Evolutionary conservation across 1,284 basidiomycete species (phyloP).

Genomic region (Pseudozyma tsukubaensis): DNA sequence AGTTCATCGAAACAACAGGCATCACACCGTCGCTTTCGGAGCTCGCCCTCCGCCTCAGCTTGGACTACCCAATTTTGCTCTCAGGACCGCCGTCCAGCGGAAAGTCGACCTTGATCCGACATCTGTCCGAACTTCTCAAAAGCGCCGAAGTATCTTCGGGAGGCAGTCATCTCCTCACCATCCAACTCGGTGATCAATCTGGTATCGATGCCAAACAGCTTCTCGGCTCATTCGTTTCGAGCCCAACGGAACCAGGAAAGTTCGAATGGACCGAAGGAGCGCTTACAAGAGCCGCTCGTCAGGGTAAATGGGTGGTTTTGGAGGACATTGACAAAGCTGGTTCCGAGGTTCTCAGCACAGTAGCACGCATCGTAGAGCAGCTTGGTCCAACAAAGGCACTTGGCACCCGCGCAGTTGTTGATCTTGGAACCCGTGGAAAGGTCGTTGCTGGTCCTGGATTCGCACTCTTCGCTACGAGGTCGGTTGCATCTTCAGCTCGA

Average conservation of each 20-base stretch:
- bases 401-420: constrained; percentile 78
- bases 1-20: constrained; percentile 76
- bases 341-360: constrained; percentile 60
- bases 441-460: constrained; percentile 69
- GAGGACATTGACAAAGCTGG: constrained; percentile 82
- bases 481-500: constrained; percentile 65
- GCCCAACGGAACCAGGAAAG: constrained; percentile 82
- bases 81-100: constrained; percentile 90
- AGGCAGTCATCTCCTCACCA: constrained; percentile 77
- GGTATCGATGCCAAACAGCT: constrained; percentile 89
- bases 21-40: constrained; percentile 75
- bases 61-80: constrained; percentile 82
- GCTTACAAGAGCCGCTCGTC: constrained; percentile 86
- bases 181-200: constrained; percentile 77
- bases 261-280: constrained; percentile 98
- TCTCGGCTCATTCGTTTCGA: constrained; percentile 92
- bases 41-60: constrained; percentile 77
- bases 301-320: constrained; percentile 93
- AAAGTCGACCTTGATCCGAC: constrained; percentile 83
- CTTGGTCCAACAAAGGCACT: constrained; percentile 78
- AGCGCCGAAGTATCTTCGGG: constrained; percentile 10
- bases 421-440: constrained; percentile 67
- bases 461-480: constrained; percentile 70
- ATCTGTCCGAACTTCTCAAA: constrained; percentile 72
- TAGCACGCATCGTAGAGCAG: constrained; percentile 77